Percentiles rank a stretch among this genome's conserved stretches.
phyloP scores from a whole-genome alignment of 768 basidiomycete species.

The Tricholoma sp. region DNA sequence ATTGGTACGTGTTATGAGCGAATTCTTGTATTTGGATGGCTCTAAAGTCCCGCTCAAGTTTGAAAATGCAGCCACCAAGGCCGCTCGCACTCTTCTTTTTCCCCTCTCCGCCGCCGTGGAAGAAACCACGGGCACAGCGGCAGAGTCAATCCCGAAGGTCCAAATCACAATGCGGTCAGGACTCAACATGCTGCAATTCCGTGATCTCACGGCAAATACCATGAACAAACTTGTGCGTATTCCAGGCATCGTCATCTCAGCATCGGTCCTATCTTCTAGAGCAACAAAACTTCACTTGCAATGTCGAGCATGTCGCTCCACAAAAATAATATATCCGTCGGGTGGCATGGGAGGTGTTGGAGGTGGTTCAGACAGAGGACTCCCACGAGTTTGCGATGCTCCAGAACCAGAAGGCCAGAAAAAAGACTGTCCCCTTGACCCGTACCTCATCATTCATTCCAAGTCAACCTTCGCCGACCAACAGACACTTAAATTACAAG shows the following conservation, averaged over 20 bases:
- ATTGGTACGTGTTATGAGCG: constrained; percentile 47
- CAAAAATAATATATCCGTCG: constrained; percentile 71
- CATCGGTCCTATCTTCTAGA: constrained; percentile 88
- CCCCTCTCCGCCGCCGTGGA: constrained; percentile 59
- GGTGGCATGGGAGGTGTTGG: constrained; percentile 85
- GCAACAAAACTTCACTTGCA: constrained; percentile 90
- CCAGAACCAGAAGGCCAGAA: constrained; percentile 74
- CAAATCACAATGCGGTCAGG: constrained; percentile 89
- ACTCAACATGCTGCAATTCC: constrained; percentile 89
- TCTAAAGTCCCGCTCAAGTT: constrained; percentile 46
- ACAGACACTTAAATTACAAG: constrained; percentile 94
- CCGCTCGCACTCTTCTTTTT: constrained; percentile 78
- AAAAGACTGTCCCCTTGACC: constrained; percentile 94
- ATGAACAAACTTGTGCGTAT: constrained; percentile 96
- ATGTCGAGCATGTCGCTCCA: constrained; percentile 84
- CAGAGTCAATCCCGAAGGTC: constrained; percentile 52
- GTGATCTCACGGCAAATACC: constrained; percentile 88
- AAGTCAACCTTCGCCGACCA: constrained; percentile 94
- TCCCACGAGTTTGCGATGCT: constrained; percentile 87
- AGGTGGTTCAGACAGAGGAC: constrained; percentile 74
- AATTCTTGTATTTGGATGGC: background rate
- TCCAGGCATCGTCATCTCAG: constrained; percentile 97
- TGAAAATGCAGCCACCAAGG: constrained; percentile 83
- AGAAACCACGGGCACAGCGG: constrained; percentile 34
- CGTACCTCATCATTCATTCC: constrained; percentile 92